Evolutionary conservation across 2,329 filamentous ascomycete species (phyloP).

Genomic region (Colletotrichum sublineola): DNA sequence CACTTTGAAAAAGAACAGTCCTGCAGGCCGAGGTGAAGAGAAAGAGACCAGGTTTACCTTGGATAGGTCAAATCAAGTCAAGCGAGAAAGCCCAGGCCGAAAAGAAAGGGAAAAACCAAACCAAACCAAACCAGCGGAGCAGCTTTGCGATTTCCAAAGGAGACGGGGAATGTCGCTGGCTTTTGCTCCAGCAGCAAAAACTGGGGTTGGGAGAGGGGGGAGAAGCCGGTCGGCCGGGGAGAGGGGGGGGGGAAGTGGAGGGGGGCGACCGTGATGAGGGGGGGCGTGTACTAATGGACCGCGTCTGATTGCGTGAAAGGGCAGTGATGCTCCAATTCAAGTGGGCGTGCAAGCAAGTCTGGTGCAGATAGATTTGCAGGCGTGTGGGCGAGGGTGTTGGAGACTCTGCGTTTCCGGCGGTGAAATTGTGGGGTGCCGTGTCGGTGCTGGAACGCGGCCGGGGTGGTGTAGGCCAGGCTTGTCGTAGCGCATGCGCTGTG

Average conservation of each 20-base stretch:
- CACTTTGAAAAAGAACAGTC: constrained; percentile 1
- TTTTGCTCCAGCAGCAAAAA: constrained; percentile 36
- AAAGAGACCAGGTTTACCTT: constrained; percentile 10
- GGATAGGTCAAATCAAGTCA: neutral
- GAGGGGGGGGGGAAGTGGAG: constrained; percentile 15
- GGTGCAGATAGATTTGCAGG: constrained; percentile 4
- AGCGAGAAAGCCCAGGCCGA: constrained; percentile 12
- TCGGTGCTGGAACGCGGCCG: constrained; percentile 29
- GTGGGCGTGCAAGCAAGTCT: constrained; percentile 10
- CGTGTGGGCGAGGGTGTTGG: constrained; percentile 7
- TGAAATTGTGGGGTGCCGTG: constrained; percentile 35
- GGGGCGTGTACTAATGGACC: constrained; percentile 31
- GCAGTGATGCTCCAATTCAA: constrained; percentile 2
- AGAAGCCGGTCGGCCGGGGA: constrained; percentile 29
- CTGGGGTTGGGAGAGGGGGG: constrained; percentile 33
- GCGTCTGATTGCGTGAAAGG: constrained; percentile 33
- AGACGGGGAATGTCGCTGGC: constrained; percentile 41
- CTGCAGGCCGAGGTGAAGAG: constrained; percentile 23
- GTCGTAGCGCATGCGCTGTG: constrained; percentile 1
- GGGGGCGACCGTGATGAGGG: neutral
- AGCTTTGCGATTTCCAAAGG: constrained; percentile 37
- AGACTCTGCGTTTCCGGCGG: constrained; percentile 37
- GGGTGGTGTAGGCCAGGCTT: constrained; percentile 19
- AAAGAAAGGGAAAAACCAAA: constrained; percentile 9
- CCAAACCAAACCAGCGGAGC: constrained; percentile 35